A percentile compares a stretch with the other conserved stretches of the same genome.
phyloP scores from a whole-genome alignment of 75 land plant genomes.

The Larix kaempferi region DNA sequence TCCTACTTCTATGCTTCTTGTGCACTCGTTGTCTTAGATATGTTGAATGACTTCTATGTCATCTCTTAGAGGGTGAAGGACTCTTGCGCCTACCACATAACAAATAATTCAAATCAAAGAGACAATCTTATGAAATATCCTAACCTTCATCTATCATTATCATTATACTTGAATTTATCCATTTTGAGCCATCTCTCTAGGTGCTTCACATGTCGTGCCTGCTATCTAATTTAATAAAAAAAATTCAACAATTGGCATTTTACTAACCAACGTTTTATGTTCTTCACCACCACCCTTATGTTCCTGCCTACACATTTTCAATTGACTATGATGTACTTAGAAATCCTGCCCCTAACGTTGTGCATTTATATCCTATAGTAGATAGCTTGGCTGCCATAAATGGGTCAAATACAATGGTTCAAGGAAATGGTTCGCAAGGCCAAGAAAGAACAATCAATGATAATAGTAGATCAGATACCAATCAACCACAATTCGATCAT shows the following conservation, averaged over 20 bases:
- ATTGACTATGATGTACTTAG: too few species aligned
- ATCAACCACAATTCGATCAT: constrained; percentile 13
- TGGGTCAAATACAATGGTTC: constrained; percentile 9
- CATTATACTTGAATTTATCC: too few species aligned
- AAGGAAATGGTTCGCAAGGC: constrained; percentile 22
- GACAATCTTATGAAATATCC: not conserved
- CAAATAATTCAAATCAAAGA: not conserved
- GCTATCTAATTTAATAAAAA: too few species aligned
- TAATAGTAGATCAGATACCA: constrained; percentile 8
- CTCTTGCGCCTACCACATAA: not conserved
- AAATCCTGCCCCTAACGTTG: not conserved
- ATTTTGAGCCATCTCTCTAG: too few species aligned
- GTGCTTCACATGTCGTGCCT: too few species aligned
- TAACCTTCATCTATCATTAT: too few species aligned
- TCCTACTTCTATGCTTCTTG: constrained; percentile 4
- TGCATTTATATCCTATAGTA: not conserved
- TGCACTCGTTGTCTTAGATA: not conserved
- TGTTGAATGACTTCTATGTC: constrained; percentile 4
- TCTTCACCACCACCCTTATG: too few species aligned
- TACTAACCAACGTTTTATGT: too few species aligned
- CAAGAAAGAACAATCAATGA: not conserved
- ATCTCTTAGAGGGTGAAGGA: not conserved
- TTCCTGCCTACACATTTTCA: too few species aligned
- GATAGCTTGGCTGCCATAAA: not conserved
- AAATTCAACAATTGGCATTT: too few species aligned